phyloP scores from a whole-genome alignment of 129 eudicot genomes.

The Erigeron canadensis region DNA sequence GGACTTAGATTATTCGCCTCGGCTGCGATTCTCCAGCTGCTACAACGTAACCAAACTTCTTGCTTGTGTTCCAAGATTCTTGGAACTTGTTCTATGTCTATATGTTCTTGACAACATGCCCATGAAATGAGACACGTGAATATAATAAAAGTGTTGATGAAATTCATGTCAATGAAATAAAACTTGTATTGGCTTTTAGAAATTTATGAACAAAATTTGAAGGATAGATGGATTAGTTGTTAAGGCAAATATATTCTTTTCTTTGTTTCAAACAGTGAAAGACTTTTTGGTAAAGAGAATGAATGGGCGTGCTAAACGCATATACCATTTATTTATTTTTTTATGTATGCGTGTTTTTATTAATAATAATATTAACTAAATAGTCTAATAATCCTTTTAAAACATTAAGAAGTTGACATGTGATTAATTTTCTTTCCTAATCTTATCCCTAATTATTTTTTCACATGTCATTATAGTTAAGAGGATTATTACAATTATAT shows the following conservation, averaged over 20 bases:
- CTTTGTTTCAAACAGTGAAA: conserved; percentile 17
- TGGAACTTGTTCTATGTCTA: conserved; percentile 38
- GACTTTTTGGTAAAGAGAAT: not conserved
- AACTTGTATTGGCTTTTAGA: not conserved
- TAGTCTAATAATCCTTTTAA: no score
- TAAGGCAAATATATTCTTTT: conserved; percentile 17
- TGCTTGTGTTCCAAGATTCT: conserved; percentile 16
- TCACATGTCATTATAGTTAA: no score
- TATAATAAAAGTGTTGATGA: not conserved
- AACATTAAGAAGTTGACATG: no score
- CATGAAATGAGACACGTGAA: conserved; percentile 1
- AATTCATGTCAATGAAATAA: not conserved
- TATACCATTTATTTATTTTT: not conserved
- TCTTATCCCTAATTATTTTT: no score
- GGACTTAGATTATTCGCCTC: conserved; percentile 82
- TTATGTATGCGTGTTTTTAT: not conserved
- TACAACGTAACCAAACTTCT: conserved; percentile 45
- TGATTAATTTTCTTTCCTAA: no score
- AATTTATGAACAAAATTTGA: not conserved
- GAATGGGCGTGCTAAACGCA: conserved; percentile 10
- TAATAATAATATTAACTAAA: no score
- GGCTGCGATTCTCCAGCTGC: conserved; percentile 81
- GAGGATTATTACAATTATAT: not conserved
- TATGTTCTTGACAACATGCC: conserved; percentile 13
- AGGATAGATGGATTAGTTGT: conserved; percentile 2